Evolutionary conservation across 257 asterid species (phyloP).

Genomic region (Fraxinus cuspidata): DNA sequence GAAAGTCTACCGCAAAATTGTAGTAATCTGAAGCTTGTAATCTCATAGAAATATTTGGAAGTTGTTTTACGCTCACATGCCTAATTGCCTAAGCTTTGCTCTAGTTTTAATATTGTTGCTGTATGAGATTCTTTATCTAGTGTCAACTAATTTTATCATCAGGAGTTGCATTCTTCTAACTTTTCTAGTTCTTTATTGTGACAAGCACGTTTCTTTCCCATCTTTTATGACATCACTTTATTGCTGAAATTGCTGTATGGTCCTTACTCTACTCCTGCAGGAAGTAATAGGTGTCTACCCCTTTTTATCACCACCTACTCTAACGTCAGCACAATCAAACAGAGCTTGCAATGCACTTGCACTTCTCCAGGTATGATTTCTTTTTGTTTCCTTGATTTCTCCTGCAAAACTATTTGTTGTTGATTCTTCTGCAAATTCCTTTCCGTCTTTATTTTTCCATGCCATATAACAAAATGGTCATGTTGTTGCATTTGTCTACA

Average conservation of each 20-base stretch:
- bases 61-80: neutral
- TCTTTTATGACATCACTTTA: neutral
- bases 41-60: neutral
- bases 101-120: neutral
- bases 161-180: neutral
- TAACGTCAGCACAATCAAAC: conserved; percentile 36
- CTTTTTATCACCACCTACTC: conserved; percentile 33
- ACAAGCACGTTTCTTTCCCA: neutral
- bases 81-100: neutral
- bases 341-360: conserved; percentile 44
- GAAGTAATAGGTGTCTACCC: conserved; percentile 40
- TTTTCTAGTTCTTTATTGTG: neutral
- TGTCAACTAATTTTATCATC: neutral
- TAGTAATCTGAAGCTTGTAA: no score
- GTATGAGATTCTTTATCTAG: neutral
- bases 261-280: conserved; percentile 25
- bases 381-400: conserved; percentile 6
- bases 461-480: neutral
- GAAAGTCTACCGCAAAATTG: neutral
- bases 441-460: neutral
- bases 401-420: neutral
- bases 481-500: neutral
- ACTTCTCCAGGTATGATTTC: conserved; percentile 44
- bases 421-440: conserved; percentile 6
- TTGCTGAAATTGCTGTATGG: conserved; percentile 12